Base-by-base conservation (phyloP, 2,329 filamentous ascomycete species). In the Kalaharituber pfeilii region DNA sequence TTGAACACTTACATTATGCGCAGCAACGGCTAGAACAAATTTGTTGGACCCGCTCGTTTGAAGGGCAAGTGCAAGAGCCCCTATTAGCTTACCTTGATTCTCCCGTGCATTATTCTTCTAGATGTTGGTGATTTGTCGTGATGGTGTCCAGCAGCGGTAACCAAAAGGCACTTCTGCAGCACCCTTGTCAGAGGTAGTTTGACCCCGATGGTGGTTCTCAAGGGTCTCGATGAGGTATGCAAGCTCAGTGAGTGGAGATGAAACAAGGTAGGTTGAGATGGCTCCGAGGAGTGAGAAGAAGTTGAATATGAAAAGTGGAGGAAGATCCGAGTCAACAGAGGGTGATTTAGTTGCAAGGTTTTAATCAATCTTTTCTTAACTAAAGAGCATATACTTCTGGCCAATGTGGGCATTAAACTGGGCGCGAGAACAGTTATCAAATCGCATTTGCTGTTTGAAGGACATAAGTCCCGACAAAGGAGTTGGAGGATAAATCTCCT, bases 301-400 rank as follows among this genome's bases (percentile, higher is more conserved):
- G 56, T 86, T 82, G 51, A 86, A 86, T 56, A 94, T 82, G 22
- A 91, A 82, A 1, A 91, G 88, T 2, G 83, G 82, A 6, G 89
- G 88, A 54, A 96, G 80, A n/a, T n/a, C n/a, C n/a, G n/a, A n/a
- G 47, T 82, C 72, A 22, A 72, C 75, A 29, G 68, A 81, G 70
- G 67, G 84, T 75, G 76, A 84, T 72, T 71, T 78, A 69, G 73
- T 86, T 33, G 95, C 78, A 45, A 98, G 80, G 69, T 94, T 96
- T 67, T 83, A 78, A 39, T 98, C 77, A 6, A 89, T 95, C 8
- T 98, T 68, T 96, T 91, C 69, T 98, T 98, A 45, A 89, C 88
- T 1, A 91, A 96, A 42, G 94, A 74, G 53, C 87, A 83, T 53
- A 98, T 75, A 33, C 98, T 80, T 61, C 93, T 84, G n/a, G 85